These are phyloP conservation scores for Colletotrichum sp. DNA, from an alignment of 2,329 filamentous ascomycete species.

Conservation along the genomic window DNA sequence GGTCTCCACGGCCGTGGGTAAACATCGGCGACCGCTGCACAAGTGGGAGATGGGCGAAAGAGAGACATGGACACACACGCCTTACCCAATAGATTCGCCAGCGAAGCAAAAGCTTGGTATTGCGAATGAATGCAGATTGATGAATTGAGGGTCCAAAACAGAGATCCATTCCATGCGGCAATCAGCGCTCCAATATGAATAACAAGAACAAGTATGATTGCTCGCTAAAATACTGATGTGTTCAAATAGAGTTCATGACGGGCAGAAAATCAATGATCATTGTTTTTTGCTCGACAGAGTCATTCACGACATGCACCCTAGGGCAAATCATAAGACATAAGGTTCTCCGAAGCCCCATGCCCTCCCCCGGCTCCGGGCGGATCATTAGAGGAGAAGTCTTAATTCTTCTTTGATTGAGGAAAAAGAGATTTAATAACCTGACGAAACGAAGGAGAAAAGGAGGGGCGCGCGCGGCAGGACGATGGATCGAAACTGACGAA, in stretches of 20 bases:
- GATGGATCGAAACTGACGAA: background rate
- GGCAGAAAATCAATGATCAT: background rate
- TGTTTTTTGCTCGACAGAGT: background rate
- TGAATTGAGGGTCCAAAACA: background rate
- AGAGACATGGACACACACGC: background rate
- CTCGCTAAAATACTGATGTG: background rate
- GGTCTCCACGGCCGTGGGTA: background rate
- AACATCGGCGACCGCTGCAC: background rate
- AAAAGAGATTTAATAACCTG: background rate
- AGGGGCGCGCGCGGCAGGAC: background rate
- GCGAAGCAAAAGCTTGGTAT: background rate
- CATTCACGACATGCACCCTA: background rate
- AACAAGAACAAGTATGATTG: background rate
- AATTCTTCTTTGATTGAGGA: background rate
- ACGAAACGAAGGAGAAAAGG: background rate
- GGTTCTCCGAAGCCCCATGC: background rate
- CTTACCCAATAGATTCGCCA: background rate
- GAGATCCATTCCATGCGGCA: background rate
- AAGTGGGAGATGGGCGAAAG: background rate
- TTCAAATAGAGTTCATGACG: background rate
- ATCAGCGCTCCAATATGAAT: background rate
- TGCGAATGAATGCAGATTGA: background rate
- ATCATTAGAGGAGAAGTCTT: background rate
- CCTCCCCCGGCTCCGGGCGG: background rate
- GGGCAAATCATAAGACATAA: slow-evolving; percentile 2